phyloP scores from a whole-genome alignment of 116 monocot species.

The Thalassia testudinum region DNA sequence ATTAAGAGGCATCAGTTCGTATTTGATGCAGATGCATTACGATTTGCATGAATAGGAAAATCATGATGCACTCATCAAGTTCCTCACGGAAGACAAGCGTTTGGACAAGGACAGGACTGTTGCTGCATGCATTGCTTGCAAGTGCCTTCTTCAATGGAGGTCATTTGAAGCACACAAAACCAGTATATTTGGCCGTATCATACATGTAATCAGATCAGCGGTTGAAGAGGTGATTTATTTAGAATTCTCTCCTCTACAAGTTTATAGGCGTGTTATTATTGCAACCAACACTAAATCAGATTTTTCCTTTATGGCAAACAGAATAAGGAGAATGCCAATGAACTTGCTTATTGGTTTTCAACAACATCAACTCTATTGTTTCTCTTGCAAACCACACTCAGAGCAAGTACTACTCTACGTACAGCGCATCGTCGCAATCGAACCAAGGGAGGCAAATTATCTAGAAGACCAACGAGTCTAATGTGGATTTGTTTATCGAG shows the following conservation, averaged over 20 bases:
- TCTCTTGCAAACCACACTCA: slow-evolving; percentile 76
- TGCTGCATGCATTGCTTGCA: slow-evolving; percentile 79
- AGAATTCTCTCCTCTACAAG: not conserved
- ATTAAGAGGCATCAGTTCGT: not conserved
- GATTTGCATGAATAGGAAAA: slow-evolving; percentile 53
- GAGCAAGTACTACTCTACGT: slow-evolving; percentile 45
- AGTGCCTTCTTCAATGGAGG: slow-evolving; percentile 83
- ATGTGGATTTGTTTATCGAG: no score
- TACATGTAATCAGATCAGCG: slow-evolving; percentile 74
- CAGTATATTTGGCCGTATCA: slow-evolving; percentile 91
- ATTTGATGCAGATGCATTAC: not conserved
- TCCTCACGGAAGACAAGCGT: slow-evolving; percentile 67
- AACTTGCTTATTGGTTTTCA: slow-evolving; percentile 94
- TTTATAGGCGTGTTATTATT: not conserved
- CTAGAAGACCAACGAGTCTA: slow-evolving; percentile 59
- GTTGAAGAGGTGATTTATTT: slow-evolving; percentile 43
- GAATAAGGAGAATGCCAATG: slow-evolving; percentile 50
- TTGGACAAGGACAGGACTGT: slow-evolving; percentile 67
- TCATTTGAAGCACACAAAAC: slow-evolving; percentile 96
- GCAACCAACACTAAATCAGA: not conserved
- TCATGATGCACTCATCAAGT: slow-evolving; percentile 84
- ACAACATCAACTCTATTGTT: slow-evolving; percentile 78
- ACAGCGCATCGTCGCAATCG: slow-evolving; percentile 29
- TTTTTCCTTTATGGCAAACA: slow-evolving; percentile 4
- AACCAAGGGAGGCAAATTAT: slow-evolving; percentile 28